Evolutionary conservation across 441 rosid species (phyloP), one percentile per base, ranked within the genome.

Genomic region (Mallotus japonicus): DNA sequence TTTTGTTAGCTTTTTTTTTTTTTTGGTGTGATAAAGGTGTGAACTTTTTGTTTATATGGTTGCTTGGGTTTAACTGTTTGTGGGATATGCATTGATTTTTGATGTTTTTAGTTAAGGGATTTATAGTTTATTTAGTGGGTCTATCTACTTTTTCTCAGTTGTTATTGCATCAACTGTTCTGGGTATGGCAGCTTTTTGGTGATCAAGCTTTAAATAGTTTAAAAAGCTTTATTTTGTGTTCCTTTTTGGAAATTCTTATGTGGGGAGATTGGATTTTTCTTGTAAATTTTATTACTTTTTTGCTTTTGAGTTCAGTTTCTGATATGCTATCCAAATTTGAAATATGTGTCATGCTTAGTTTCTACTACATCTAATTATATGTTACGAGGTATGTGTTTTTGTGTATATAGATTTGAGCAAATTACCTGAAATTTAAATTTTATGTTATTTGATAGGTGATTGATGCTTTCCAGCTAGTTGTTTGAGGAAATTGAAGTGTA

Each of bases 41-140:
- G 62, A 69, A 19, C 71, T 73, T 54, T 54, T 6, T 5, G 17
- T 11, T 82, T 68, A 62, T 71, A 5, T 34, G 8, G 68, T 54
- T 51, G 70, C 63, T 65, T 51, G 42, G 53, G 57, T 65, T 7
- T 15, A 66, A 69, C 46, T 71, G 67, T 60, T 71, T 53, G 66
- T 53, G 49, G 51, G 60, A 62, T 16, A 57, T 53, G 54, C 73
- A 70, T 32, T 75, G 44, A 74, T 50, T 64, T 65, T 58, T 32
- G 65, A 47, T 54, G 6, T 6, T 37, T 71, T 58, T 53, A n/a
- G 17, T 63, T 59, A 15, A 34, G 14, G 70, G 42, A 57, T 57
- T 68, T 54, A 12, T 69, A 40, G 56, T 51, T 63, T 15, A 7
- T 66, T 62, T 24, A 57, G 40, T 37, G 66, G 64, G 70, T 62